Conservation (phyloP, 2,329 filamentous ascomycete species). For the Fusarium fujikuroi region DNA sequence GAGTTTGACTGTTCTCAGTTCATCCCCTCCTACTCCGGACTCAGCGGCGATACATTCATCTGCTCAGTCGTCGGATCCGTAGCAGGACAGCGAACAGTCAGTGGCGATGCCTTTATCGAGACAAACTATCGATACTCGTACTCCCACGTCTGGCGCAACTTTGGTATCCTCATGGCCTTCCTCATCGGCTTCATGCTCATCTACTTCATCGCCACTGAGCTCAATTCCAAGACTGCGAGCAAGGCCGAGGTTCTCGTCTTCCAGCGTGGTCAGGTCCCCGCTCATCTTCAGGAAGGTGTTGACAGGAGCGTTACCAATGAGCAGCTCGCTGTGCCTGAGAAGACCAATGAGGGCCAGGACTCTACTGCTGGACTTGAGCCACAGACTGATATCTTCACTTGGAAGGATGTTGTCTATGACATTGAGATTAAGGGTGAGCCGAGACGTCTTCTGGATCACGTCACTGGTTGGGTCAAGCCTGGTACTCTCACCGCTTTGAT, state of each 20-base stretch:
- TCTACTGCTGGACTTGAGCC: slow-evolving; percentile 50
- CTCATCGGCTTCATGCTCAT: slow-evolving; percentile 70
- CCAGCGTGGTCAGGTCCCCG: slow-evolving; percentile 63
- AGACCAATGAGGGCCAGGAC: slow-evolving; percentile 18
- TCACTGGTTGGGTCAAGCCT: slow-evolving; percentile 90
- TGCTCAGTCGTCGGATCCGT: slow-evolving; percentile 66
- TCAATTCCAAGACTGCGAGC: slow-evolving; percentile 71
- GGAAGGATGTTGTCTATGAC: slow-evolving; percentile 78
- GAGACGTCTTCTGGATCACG: slow-evolving; percentile 79
- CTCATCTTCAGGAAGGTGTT: slow-evolving; percentile 49
- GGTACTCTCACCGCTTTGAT: slow-evolving; percentile 85
- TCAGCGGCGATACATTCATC: slow-evolving; percentile 59
- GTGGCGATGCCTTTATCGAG: slow-evolving; percentile 69
- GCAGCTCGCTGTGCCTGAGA: slow-evolving; percentile 45
- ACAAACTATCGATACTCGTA: slow-evolving; percentile 66
- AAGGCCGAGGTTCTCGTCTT: slow-evolving; percentile 78
- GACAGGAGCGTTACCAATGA: slow-evolving; percentile 44
- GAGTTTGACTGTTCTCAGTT: slow-evolving; percentile 65
- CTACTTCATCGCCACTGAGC: slow-evolving; percentile 72
- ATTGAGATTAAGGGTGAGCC: slow-evolving; percentile 78
- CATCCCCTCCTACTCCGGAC: slow-evolving; percentile 58
- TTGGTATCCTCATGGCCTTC: slow-evolving; percentile 74
- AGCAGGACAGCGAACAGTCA: slow-evolving; percentile 63
- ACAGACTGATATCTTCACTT: slow-evolving; percentile 75
- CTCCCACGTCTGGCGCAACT: slow-evolving; percentile 72